Evolutionary conservation across 352 stramenopile genomes (phyloP), one percentile per base, ranked within the genome.

Genomic region (Globisporangium sylvaticum): DNA sequence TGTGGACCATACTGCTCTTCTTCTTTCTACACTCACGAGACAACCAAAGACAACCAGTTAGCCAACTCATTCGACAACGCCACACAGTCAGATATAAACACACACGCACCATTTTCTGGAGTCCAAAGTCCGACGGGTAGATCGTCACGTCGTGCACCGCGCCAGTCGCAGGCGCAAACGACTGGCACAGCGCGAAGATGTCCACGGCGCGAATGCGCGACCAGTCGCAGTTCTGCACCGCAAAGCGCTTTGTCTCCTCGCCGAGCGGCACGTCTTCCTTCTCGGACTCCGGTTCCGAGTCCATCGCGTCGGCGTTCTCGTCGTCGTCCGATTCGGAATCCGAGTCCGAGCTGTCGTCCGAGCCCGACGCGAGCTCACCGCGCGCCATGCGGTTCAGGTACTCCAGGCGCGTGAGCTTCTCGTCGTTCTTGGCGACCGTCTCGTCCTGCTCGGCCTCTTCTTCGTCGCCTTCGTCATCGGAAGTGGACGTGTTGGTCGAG

Each of bases 171-270:
- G 92, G 91, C 39, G 97, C 96, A 65, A 98, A 99, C 44, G 95
- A 98, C 68, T 94, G 79, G 32, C 98, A 93, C 32, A 99, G 87
- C 48, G 93, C 93, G 73, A 98, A 98, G 29, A 99, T 68, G 79
- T 99, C 97, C 34, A 98, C 88, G 3, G 97, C 96, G 48, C 93
- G 91, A 59, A 99, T 94, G 64, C 97, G 82, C 42, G 93, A 88
- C 97, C 97, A 99, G 81, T 99, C 97, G 66, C 97, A 96, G 77
- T 98, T 98, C 58, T 97, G 86, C 24, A 99, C 81, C 0, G 96
- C 96, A 48, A 99, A 91, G 20, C 87, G 84, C 58, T 84, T 92
- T 12, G 92, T 97, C 57, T 89, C 87, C 3, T 92, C 90, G 37
- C 84, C 88, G 42, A 95, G 71, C 8, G 83, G 89, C 58, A 94